Base-by-base conservation (phyloP, 176 grass and related monocot species). In the Zea mays region DNA sequence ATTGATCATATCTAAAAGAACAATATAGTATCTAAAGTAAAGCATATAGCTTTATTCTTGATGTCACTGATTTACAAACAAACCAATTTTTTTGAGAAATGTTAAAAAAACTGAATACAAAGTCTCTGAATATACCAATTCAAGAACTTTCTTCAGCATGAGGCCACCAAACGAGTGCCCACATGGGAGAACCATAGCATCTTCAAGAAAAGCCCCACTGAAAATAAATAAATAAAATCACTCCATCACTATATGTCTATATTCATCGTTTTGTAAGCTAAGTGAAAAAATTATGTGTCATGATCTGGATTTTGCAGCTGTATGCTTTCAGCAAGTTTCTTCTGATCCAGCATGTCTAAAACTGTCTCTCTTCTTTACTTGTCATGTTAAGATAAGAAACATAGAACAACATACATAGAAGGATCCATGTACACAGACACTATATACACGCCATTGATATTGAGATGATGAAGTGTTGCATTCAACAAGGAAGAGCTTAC, bases 181-280 rank as follows among this genome's bases (percentile, higher is more conserved):
- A 72, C 93, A 96, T 44, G 87, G 74, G 8, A 96, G 84, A 81
- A 96, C 89, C 84, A 92, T 83, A 20, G 89, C 93, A 90, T 96
- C 93, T 73, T 96, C 93, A 81, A 96, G 87, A 71, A 96, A 96
- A 71, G 85, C 65, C 21, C 93, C 84, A 62, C 93, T 96, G 64
- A 37, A 69, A 72, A 39, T 54, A 58, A 36, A 75, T 54, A 46
- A 83, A 10, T 43, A 61, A 58, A 36, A 75, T 54, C 5, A 79
- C 59, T 72, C 27, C 57, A 77, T 76, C 65, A 69, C 6, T 72
- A 21, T 33, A 0, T 6, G 59, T 12, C 21, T 62, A 62, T 42
- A 71, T 52, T 71, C 39, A 78, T 62, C 37, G 71, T 45, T 45
- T 21, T 41, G 43, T 39, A 60, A 49, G 34, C 36, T 0, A 35